phyloP scores from a whole-genome alignment of 179 eudicot genomes.

The Carnegiea gigantea region DNA sequence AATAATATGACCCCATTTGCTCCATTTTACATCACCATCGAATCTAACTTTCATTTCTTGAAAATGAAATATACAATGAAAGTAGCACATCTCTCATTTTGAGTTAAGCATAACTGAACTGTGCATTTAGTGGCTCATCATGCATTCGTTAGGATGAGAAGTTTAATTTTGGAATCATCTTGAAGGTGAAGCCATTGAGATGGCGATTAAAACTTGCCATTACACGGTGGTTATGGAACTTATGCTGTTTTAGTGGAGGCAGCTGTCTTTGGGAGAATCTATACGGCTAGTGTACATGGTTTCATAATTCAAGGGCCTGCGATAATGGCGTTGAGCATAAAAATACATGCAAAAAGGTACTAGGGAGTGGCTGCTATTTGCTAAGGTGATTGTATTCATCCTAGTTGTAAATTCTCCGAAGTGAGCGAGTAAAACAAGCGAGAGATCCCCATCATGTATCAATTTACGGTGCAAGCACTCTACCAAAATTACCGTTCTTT shows the following conservation, averaged over 20 bases:
- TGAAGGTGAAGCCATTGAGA: neutral
- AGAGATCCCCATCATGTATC: neutral
- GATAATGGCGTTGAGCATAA: neutral
- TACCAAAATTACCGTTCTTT: too few relatives aligned
- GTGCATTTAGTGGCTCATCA: neutral
- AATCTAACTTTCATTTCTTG: constrained; percentile 16
- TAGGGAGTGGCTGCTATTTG: too few relatives aligned
- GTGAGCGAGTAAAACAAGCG: neutral
- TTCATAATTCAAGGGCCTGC: too few relatives aligned
- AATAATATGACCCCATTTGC: neutral
- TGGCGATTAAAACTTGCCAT: neutral
- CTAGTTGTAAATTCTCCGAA: neutral
- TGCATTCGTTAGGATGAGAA: neutral
- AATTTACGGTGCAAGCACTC: too few relatives aligned
- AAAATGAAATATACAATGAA: neutral
- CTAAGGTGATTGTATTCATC: neutral
- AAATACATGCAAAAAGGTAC: neutral
- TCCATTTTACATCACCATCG: constrained; percentile 11
- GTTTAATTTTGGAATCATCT: neutral
- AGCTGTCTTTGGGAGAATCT: neutral
- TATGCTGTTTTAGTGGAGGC: neutral
- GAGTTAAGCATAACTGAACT: neutral
- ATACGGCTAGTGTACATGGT: neutral
- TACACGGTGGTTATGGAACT: neutral
- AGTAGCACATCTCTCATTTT: neutral